These are phyloP conservation scores for Dryas alaskensis DNA, from an alignment of 306 rosid genomes.

Conservation along the genomic window DNA sequence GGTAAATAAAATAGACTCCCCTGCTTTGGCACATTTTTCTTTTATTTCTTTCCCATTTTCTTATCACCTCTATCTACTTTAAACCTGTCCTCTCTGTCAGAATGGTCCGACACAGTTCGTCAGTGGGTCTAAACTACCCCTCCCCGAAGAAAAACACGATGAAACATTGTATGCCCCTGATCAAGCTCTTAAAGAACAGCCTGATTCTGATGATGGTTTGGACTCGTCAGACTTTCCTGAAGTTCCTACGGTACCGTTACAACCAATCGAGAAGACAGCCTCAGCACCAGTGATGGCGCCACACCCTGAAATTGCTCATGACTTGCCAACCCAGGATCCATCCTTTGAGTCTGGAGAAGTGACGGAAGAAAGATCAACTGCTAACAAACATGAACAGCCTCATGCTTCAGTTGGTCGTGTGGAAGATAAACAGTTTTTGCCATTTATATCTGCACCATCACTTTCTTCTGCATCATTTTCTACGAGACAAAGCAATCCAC, in stretches of 20 bases:
- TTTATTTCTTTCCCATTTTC: conserved; percentile 12
- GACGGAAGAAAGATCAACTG: conserved; percentile 31
- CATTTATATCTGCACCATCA: conserved; percentile 73
- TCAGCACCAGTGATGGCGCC: conserved; percentile 47
- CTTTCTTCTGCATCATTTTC: conserved; percentile 47
- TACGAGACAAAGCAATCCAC: conserved; percentile 35
- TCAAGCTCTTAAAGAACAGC: conserved; percentile 40
- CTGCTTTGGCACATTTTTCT: conserved; percentile 13
- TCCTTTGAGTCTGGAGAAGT: conserved; percentile 26
- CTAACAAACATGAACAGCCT: conserved; percentile 41
- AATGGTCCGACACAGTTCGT: conserved; percentile 62
- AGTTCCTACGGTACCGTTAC: conserved; percentile 59
- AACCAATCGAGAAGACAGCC: conserved; percentile 39
- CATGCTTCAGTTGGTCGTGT: conserved; percentile 42
- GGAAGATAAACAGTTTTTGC: conserved; percentile 69
- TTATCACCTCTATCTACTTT: not conserved
- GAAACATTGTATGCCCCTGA: conserved; percentile 40
- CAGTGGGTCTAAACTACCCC: conserved; percentile 59
- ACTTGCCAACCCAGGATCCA: conserved; percentile 32
- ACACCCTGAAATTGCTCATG: conserved; percentile 37
- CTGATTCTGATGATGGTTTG: conserved; percentile 68
- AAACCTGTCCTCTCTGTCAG: conserved; percentile 43
- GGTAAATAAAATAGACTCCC: conserved; percentile 37
- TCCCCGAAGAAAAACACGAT: conserved; percentile 65
- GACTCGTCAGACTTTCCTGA: conserved; percentile 75